phyloP scores from a whole-genome alignment of 1,284 basidiomycete species.

The Wallemia ichthyophaga region DNA sequence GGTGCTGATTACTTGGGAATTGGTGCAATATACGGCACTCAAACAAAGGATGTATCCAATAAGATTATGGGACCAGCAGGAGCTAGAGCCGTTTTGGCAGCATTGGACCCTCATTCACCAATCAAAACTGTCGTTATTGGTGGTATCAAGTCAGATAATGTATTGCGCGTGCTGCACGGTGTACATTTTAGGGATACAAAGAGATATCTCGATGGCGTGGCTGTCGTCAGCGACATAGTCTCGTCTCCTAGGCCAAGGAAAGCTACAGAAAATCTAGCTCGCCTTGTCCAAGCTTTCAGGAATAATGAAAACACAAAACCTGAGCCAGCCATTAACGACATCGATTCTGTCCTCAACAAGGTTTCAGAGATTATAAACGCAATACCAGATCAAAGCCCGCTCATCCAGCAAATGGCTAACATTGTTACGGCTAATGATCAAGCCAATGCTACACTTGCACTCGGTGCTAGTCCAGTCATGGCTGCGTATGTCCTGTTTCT shows the following conservation, averaged over 20 bases:
- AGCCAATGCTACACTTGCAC: conserved; percentile 64
- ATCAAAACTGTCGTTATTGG: conserved; percentile 1
- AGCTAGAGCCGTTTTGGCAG: neutral
- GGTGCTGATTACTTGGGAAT: conserved; percentile 60
- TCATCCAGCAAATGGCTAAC: conserved; percentile 43
- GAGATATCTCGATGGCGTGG: conserved; percentile 40
- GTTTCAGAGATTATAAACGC: neutral
- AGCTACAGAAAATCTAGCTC: conserved; percentile 21
- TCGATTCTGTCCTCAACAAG: neutral
- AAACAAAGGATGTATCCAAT: conserved; percentile 13
- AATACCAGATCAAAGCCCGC: conserved; percentile 3
- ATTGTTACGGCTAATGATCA: conserved; percentile 67
- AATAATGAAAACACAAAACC: conserved; percentile 5
- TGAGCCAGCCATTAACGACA: neutral
- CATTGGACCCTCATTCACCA: neutral
- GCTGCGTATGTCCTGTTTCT: conserved; percentile 9
- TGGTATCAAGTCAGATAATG: neutral
- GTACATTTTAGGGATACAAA: conserved; percentile 31
- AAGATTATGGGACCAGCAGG: conserved; percentile 8
- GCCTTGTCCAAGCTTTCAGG: conserved; percentile 15
- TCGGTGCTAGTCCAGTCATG: conserved; percentile 84
- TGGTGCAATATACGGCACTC: conserved; percentile 22
- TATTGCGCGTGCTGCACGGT: neutral
- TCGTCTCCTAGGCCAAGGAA: conserved; percentile 29
- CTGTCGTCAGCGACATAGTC: conserved; percentile 70